Conservation (phyloP, 73 alveolate species). For the Paraurostyla sp. region DNA sequence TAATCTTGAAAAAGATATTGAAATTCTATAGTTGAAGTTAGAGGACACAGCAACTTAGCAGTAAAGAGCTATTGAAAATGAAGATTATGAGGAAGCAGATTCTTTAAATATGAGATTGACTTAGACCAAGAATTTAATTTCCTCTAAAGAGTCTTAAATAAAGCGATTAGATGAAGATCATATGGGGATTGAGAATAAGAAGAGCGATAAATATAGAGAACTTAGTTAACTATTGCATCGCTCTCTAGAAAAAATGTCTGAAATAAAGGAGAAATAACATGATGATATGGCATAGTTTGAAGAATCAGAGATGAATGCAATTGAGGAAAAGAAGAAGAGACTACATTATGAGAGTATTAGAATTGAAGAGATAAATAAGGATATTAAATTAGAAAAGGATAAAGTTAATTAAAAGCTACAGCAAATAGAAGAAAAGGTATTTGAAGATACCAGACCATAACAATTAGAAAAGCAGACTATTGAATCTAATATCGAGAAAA, state of each 20-base stretch:
- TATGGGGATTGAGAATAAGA: slow-evolving; percentile 25
- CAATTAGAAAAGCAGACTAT: background rate
- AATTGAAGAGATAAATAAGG: slow-evolving; percentile 46
- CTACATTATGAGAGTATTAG: slow-evolving; percentile 60
- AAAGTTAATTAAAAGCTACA: slow-evolving; percentile 13
- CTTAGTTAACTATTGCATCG: background rate
- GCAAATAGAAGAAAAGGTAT: slow-evolving; percentile 41
- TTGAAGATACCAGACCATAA: slow-evolving; percentile 40
- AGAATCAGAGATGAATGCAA: slow-evolving; percentile 52
- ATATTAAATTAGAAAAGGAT: background rate
- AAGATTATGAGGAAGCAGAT: slow-evolving; percentile 62
- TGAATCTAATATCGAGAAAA: background rate
- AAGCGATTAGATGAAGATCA: slow-evolving; percentile 41
- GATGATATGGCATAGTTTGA: slow-evolving; percentile 58
- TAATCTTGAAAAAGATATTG: slow-evolving; percentile 29
- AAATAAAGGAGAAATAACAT: slow-evolving; percentile 12
- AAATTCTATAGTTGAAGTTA: slow-evolving; percentile 4
- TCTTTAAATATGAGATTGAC: background rate
- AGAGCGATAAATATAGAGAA: slow-evolving; percentile 41
- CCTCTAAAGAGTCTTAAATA: slow-evolving; percentile 31
- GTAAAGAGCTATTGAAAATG: slow-evolving; percentile 51
- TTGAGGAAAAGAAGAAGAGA: slow-evolving; percentile 54
- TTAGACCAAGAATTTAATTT: slow-evolving; percentile 18
- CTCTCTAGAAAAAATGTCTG: slow-evolving; percentile 23
- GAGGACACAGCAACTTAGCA: background rate